phyloP scores from a whole-genome alignment of 352 stramenopile genomes.

The Phytophthora tubulina region DNA sequence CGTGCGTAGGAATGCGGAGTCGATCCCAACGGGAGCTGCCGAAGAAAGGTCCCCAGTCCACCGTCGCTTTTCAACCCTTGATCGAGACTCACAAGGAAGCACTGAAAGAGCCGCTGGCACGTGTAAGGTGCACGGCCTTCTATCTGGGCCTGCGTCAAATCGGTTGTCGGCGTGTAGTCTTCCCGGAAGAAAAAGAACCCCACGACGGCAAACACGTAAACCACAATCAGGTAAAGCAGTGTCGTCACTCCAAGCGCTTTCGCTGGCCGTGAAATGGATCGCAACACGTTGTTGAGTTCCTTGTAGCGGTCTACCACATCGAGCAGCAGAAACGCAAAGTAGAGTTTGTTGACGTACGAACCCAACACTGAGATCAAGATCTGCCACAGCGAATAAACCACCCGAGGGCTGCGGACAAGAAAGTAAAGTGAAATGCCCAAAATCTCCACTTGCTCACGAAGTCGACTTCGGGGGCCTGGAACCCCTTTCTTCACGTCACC shows the following conservation, averaged over 20 bases:
- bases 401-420: constrained; percentile 57
- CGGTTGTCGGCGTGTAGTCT: constrained; percentile 55
- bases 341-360: constrained; percentile 77
- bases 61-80: constrained; percentile 78
- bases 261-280: constrained; percentile 66
- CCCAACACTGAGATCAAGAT: constrained; percentile 69
- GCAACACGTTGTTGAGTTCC: constrained; percentile 75
- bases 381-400: constrained; percentile 68
- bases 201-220: constrained; percentile 80
- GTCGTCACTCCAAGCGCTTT: constrained; percentile 71
- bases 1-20: constrained; percentile 57
- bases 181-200: constrained; percentile 80
- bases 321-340: constrained; percentile 80
- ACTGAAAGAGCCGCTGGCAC: constrained; percentile 77
- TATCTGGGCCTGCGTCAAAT: constrained; percentile 46
- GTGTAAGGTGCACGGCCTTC: constrained; percentile 55
- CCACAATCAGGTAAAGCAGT: constrained; percentile 74
- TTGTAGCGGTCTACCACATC: constrained; percentile 86
- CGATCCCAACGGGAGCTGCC: constrained; percentile 45
- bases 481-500: constrained; percentile 1
- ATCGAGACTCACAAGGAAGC: constrained; percentile 76
- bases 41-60: constrained; percentile 65
- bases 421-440: constrained; percentile 63
- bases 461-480: constrained; percentile 1
- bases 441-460: constrained; percentile 39